Conservation (phyloP, 148 eudicot species). For the Fallopia convolvulus region DNA sequence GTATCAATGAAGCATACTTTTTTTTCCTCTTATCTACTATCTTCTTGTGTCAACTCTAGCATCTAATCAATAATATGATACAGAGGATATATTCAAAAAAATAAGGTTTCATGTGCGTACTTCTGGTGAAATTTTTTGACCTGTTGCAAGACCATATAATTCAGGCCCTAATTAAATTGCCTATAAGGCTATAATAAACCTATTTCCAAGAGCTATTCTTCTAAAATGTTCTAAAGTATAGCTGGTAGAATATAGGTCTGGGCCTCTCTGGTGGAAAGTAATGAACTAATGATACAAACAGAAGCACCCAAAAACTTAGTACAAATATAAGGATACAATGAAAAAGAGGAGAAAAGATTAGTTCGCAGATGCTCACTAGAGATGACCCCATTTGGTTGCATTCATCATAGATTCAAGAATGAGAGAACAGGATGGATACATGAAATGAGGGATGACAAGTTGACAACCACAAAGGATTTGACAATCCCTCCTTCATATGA, state of each 20-base stretch:
- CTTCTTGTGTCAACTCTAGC: background rate
- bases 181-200: background rate
- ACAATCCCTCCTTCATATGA: background rate
- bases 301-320: background rate
- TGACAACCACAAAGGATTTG: constrained; percentile 1
- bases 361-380: background rate
- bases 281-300: background rate
- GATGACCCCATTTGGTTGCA: background rate
- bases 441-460: background rate
- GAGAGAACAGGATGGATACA: background rate
- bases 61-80: background rate
- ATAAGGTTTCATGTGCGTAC: background rate
- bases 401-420: background rate
- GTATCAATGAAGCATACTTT: background rate
- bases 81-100: background rate
- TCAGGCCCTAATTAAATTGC: background rate
- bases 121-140: background rate
- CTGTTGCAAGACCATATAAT: background rate
- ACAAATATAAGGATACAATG: constrained; percentile 9
- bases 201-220: background rate
- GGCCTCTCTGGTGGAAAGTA: background rate
- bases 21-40: background rate
- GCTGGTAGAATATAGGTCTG: background rate
- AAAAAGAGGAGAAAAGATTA: background rate
- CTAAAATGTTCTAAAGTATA: background rate